These are phyloP conservation scores for Cystobasidium onofrii DNA, from an alignment of 768 basidiomycete species.

Conservation along the genomic window DNA sequence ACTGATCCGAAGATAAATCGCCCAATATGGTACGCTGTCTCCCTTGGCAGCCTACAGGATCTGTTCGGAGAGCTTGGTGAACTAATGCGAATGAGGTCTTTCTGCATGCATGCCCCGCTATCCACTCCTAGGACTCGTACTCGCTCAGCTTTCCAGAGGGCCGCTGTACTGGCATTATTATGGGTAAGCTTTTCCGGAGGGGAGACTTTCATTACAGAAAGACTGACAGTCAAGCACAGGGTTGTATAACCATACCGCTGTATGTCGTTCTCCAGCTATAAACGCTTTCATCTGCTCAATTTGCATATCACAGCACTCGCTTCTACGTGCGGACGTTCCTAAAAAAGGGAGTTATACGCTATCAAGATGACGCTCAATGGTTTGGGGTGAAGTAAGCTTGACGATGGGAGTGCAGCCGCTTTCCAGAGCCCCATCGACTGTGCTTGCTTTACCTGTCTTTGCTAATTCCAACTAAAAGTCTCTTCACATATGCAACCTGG, in stretches of 20 bases:
- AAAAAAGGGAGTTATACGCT: conserved; percentile 9
- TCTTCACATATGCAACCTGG: conserved; percentile 37
- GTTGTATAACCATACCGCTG: neutral
- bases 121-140: neutral
- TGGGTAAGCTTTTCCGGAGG: neutral
- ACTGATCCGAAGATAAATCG: conserved; percentile 25
- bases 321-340: conserved; percentile 27
- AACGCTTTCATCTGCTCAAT: neutral
- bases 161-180: neutral
- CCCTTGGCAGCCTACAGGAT: no score
- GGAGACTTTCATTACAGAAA: neutral
- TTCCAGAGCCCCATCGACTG: neutral
- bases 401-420: no score
- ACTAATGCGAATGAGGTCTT: no score
- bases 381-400: conserved; percentile 20
- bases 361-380: conserved; percentile 1
- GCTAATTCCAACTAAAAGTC: conserved; percentile 25
- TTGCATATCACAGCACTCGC: neutral
- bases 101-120: no score
- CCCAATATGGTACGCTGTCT: conserved; percentile 34
- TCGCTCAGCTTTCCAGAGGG: neutral
- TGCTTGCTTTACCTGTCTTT: conserved; percentile 5
- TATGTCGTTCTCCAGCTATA: neutral
- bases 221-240: neutral
- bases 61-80: no score